Evolutionary conservation across 2,329 filamentous ascomycete species (phyloP).

Genomic region (Sporothrix phasma): DNA sequence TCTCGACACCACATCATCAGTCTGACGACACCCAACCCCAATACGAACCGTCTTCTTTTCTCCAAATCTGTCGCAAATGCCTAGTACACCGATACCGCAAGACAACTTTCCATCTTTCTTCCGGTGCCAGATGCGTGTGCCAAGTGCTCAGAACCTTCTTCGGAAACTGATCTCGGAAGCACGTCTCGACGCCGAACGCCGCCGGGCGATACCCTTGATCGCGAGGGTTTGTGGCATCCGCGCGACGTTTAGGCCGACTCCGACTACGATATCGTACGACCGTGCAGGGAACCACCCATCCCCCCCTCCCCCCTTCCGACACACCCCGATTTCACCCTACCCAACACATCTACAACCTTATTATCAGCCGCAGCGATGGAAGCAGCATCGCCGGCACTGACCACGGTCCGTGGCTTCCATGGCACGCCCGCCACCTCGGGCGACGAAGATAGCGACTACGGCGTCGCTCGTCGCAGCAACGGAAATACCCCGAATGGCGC

Average conservation of each 20-base stretch:
- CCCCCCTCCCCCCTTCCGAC: too few relatives aligned
- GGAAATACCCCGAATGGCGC: slow-evolving; percentile 17
- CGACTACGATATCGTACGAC: neutral
- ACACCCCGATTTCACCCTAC: neutral
- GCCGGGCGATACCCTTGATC: slow-evolving; percentile 34
- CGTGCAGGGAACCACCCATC: neutral
- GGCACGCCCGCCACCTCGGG: slow-evolving; percentile 44
- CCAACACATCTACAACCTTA: neutral
- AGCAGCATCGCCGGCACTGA: slow-evolving; percentile 39
- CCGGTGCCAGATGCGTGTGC: slow-evolving; percentile 48
- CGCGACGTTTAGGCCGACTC: neutral
- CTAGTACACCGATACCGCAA: slow-evolving; percentile 39
- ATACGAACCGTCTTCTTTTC: slow-evolving; percentile 3
- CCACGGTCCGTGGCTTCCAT: slow-evolving; percentile 47
- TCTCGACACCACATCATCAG: slow-evolving; percentile 8
- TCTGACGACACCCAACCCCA: slow-evolving; percentile 1
- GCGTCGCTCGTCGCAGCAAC: slow-evolving; percentile 13
- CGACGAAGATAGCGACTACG: slow-evolving; percentile 48
- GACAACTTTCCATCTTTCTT: slow-evolving; percentile 39
- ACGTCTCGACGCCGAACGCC: slow-evolving; percentile 50
- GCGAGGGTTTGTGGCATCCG: neutral
- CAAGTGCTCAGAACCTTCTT: slow-evolving; percentile 39
- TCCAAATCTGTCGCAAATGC: slow-evolving; percentile 40
- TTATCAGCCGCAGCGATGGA: slow-evolving; percentile 32
- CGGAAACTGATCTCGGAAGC: slow-evolving; percentile 40